These are phyloP conservation scores for Clarireedia hainanense DNA, from an alignment of 2,329 filamentous ascomycete genomes.

Conservation along the genomic window DNA sequence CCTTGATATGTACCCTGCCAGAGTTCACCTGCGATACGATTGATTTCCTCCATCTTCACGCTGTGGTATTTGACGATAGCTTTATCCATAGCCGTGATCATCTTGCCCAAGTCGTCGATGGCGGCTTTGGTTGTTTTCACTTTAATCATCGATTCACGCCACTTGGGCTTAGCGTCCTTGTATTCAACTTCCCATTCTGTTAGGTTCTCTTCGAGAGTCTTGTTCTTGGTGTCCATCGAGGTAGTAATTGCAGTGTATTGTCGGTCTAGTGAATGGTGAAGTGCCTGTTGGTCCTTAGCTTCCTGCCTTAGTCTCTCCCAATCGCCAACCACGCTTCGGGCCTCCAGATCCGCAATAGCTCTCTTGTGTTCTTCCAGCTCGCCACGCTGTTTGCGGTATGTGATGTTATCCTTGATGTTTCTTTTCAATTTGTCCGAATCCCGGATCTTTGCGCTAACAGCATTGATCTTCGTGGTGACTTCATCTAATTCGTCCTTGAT, in stretches of 20 bases:
- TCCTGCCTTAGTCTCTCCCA: constrained; percentile 67
- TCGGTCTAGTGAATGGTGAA: constrained; percentile 62
- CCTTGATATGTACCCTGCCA: constrained; percentile 97
- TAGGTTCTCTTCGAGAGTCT: constrained; percentile 64
- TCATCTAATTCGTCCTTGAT: constrained; percentile 61
- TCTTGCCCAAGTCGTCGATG: constrained; percentile 81
- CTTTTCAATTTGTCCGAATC: constrained; percentile 78
- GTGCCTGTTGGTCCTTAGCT: constrained; percentile 56
- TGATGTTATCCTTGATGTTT: constrained; percentile 82
- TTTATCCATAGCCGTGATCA: constrained; percentile 77
- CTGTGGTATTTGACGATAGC: constrained; percentile 97
- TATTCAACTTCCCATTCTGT: constrained; percentile 82
- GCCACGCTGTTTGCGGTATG: constrained; percentile 68
- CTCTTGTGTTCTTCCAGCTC: constrained; percentile 57
- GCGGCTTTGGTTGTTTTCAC: constrained; percentile 89
- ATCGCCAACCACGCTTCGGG: constrained; percentile 75
- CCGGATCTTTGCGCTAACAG: constrained; percentile 66
- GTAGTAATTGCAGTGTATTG: constrained; percentile 69
- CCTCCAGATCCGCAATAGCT: constrained; percentile 69
- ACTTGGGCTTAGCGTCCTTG: constrained; percentile 70
- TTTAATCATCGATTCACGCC: constrained; percentile 80
- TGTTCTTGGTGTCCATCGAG: constrained; percentile 75
- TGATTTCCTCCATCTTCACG: constrained; percentile 98
- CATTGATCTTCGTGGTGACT: constrained; percentile 65
- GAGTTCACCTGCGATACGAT: constrained; percentile 88